Conservation (phyloP, 495 filamentous ascomycete genomes). For the Parachaetomium inaequale region DNA sequence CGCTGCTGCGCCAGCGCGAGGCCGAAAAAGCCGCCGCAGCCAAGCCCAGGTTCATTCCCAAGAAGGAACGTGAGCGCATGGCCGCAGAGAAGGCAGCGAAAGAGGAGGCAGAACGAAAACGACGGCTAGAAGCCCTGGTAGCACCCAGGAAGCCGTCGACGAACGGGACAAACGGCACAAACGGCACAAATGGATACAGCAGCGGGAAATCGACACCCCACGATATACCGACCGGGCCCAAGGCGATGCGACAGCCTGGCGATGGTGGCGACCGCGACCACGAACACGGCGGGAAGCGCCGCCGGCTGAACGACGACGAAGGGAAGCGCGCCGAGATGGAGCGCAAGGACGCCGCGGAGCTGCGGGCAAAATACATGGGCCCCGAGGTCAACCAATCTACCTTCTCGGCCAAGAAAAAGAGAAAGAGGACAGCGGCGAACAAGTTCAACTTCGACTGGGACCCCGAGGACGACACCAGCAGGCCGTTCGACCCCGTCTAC, state of each 20-base stretch:
- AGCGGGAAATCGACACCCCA: slow-evolving; percentile 22
- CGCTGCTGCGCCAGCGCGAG: slow-evolving; percentile 46
- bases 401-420: slow-evolving; percentile 95
- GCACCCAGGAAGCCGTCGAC: not conserved
- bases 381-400: slow-evolving; percentile 80
- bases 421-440: slow-evolving; percentile 85
- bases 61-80: slow-evolving; percentile 80
- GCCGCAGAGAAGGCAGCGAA: slow-evolving; percentile 81
- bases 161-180: slow-evolving; percentile 28
- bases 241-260: slow-evolving; percentile 60
- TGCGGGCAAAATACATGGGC: slow-evolving; percentile 88
- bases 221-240: slow-evolving; percentile 71
- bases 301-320: slow-evolving; percentile 31
- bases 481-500: slow-evolving; percentile 87
- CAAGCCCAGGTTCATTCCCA: slow-evolving; percentile 92
- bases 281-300: slow-evolving; percentile 25
- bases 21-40: slow-evolving; percentile 44
- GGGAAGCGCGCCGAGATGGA: slow-evolving; percentile 60
- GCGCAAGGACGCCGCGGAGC: slow-evolving; percentile 71
- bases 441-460: slow-evolving; percentile 99
- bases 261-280: slow-evolving; percentile 29
- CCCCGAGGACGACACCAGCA: slow-evolving; percentile 87
- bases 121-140: slow-evolving; percentile 46
- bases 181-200: slow-evolving; percentile 1
- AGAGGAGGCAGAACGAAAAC: slow-evolving; percentile 70